Conservation (phyloP, 1,284 basidiomycete species). For the Flammula alnicola region DNA sequence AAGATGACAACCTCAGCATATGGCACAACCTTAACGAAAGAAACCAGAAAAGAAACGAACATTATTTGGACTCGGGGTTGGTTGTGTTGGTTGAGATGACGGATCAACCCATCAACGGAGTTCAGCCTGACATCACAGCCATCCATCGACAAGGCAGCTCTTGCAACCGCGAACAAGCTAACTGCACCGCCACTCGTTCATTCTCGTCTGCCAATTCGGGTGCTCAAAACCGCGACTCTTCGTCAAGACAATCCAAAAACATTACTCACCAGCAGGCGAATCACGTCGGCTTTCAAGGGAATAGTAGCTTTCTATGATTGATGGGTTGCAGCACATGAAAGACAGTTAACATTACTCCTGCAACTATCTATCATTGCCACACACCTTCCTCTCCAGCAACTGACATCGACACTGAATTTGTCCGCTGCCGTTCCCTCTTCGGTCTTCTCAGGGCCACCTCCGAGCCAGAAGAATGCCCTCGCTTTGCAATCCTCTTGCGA, state of each 20-base stretch:
- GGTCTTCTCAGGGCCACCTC: slow-evolving; percentile 4
- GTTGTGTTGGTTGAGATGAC: slow-evolving; percentile 56
- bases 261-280: slow-evolving; percentile 21
- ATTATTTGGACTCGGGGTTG: slow-evolving; percentile 15
- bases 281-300: slow-evolving; percentile 14
- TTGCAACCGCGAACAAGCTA: slow-evolving; percentile 52
- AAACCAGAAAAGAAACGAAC: slow-evolving; percentile 19
- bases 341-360: slow-evolving; percentile 12
- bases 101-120: slow-evolving; percentile 50
- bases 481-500: slow-evolving; percentile 19
- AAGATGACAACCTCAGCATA: slow-evolving; percentile 7
- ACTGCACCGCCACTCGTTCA: slow-evolving; percentile 45
- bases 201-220: slow-evolving; percentile 38
- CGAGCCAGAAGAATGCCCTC: slow-evolving; percentile 2
- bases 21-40: slow-evolving; percentile 9
- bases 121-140: slow-evolving; percentile 60
- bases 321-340: no score
- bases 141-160: slow-evolving; percentile 57
- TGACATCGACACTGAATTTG: slow-evolving; percentile 14
- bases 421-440: slow-evolving; percentile 5
- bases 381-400: slow-evolving; percentile 24
- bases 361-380: slow-evolving; percentile 18
- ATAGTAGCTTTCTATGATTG: background rate
- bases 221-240: slow-evolving; percentile 6
- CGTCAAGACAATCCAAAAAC: slow-evolving; percentile 1